Percentiles rank a stretch among this genome's conserved stretches.
phyloP scores from a whole-genome alignment of 202 grass and related monocot species.

The Hordeum pubiflorum region DNA sequence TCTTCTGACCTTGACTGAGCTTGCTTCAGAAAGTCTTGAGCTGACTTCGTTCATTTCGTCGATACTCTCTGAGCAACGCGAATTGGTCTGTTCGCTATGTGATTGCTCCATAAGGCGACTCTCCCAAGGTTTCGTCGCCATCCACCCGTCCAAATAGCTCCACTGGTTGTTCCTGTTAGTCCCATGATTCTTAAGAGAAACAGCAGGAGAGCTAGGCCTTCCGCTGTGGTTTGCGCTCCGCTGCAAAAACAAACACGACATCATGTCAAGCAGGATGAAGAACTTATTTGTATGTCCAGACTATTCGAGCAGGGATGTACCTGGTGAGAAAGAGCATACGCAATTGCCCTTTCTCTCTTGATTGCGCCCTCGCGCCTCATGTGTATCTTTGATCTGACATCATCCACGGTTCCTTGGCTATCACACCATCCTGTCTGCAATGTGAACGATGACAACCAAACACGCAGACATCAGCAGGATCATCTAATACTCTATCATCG shows the following conservation, averaged over 20 bases:
- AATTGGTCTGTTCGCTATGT: constrained; percentile 37
- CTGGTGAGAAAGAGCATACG: constrained; percentile 67
- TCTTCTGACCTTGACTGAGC: constrained; percentile 56
- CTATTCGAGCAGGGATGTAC: constrained; percentile 20
- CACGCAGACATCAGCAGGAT: not conserved
- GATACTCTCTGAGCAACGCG: constrained; percentile 40
- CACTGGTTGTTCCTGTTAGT: constrained; percentile 27
- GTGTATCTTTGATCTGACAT: constrained; percentile 61
- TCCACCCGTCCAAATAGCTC: constrained; percentile 69
- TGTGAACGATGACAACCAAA: constrained; percentile 21
- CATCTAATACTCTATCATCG: not conserved
- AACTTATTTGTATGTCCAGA: not conserved
- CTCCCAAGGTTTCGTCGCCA: constrained; percentile 82
- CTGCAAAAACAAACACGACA: constrained; percentile 25
- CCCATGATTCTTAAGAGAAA: constrained; percentile 37
- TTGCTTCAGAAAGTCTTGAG: constrained; percentile 43
- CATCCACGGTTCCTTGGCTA: constrained; percentile 58
- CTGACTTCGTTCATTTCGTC: constrained; percentile 42
- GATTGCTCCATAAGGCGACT: constrained; percentile 57
- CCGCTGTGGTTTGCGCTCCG: constrained; percentile 37
- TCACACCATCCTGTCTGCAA: constrained; percentile 77
- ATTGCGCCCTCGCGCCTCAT: constrained; percentile 70
- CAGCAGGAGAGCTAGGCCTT: constrained; percentile 47
- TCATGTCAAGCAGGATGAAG: not conserved
- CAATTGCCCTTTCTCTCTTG: constrained; percentile 65